Base-by-base conservation (phyloP, 768 basidiomycete species). In the Dictyophora rubrovolvata region DNA sequence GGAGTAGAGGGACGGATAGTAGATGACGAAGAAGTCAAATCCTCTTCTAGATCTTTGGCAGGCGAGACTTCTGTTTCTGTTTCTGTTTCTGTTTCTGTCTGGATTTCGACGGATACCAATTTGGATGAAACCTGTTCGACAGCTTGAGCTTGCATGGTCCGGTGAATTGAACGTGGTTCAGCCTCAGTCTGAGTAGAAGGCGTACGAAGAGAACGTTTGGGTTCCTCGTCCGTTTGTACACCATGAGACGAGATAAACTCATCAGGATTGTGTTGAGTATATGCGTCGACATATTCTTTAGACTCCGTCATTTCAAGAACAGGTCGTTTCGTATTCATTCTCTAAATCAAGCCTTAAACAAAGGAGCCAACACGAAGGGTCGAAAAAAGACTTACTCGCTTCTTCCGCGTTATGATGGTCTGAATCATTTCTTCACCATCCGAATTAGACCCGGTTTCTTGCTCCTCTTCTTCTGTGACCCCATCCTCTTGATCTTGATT, bases 341-440 rank as follows among this genome's bases (percentile, higher is more conserved):
- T 78, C 80, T 5, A 79, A 76, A 20, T 85, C 82, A 35, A 54
- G 33, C 35, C 20, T 46, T 34, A 63, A 55, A 67, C 61, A 33
- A 21, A 14, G n/a, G 50, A 37, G 28, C 14, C 5, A 58, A 20
- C 28, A 28, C 28, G 51, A 51, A n/a, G 53, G n/a, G 35, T 48
- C 14, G 5, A 20, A 35, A 23, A 20, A 18, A 52, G 18, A 65
- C 73, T 22, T 66, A 86, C 86, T 75, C 86, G 77, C 71, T 86
- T 89, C 66, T 83, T 87, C 60, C 89, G 75, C 1, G 90, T 93
- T 64, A 94, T 92, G 63, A 94, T 93, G 2, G 91, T 93, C 70
- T 93, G 86, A 60, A 88, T 82, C 46, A 87, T 82, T 65, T 88
- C 86, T 64, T 87, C 86, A 18, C 77, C 83, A 55, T 86, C 87